Evolutionary conservation across 2,329 filamentous ascomycete genomes (phyloP).

Genomic region (Chaetomium strumarium): DNA sequence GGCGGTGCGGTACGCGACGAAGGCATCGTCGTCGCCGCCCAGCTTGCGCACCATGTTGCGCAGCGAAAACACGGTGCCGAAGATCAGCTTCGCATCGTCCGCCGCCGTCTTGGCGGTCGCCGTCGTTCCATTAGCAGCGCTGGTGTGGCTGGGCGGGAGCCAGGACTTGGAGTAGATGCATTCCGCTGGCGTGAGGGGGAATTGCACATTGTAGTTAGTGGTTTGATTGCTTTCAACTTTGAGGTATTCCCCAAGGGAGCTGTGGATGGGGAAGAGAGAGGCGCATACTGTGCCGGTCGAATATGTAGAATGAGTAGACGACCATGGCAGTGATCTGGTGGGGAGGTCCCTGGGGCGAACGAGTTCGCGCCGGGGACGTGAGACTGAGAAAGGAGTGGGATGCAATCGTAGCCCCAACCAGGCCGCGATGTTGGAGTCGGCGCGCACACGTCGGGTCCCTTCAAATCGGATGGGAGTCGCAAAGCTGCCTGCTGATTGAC

Average conservation of each 20-base stretch:
- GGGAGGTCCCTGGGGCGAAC: constrained; percentile 10
- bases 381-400: neutral
- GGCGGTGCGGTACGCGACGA: constrained; percentile 86
- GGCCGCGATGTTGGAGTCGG: neutral
- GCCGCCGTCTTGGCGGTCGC: constrained; percentile 50
- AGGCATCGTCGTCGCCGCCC: constrained; percentile 88
- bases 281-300: constrained; percentile 86
- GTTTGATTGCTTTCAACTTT: neutral
- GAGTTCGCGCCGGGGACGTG: constrained; percentile 12
- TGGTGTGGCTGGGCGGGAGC: constrained; percentile 37
- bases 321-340: constrained; percentile 56
- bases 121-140: neutral
- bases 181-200: constrained; percentile 74
- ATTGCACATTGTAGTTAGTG: neutral
- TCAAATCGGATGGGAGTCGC: constrained; percentile 10
- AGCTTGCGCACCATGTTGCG: constrained; percentile 96
- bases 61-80: constrained; percentile 92
- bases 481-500: constrained; percentile 6
- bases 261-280: neutral
- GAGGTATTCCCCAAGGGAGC: neutral
- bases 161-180: constrained; percentile 94
- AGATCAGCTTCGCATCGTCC: constrained; percentile 95
- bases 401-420: neutral
- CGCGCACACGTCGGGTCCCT: constrained; percentile 7
- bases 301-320: constrained; percentile 97